Evolutionary conservation across 768 basidiomycete genomes (phyloP), one percentile per base, ranked within the genome.

Genomic region (Naganishia antarctica): DNA sequence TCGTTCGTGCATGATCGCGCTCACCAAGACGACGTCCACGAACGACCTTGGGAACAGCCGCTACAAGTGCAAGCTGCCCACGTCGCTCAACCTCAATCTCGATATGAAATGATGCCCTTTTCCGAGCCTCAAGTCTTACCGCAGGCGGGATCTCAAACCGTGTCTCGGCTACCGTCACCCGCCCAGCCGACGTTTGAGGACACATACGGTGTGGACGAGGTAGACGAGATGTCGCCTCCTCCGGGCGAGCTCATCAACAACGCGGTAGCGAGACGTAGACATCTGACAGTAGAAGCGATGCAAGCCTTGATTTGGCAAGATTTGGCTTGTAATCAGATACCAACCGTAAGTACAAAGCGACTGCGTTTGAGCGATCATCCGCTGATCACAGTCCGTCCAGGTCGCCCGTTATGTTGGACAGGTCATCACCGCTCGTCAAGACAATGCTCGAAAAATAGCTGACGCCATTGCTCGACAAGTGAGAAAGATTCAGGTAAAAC

Each of bases 291-390:
- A 7, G 66, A 67, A n/a, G 44, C 51, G 29, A 62, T 67, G 66
- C 59, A 62, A 25, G 32, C 32, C 29, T 28, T 62, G 13, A 67
- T 67, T 23, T 67, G 66, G 66, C 50, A 67, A 44, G 61, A 67
- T 40, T 49, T 67, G 50, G 60, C 49, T 13, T 63, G 29, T 15
- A 61, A 63, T 25, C 61, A 67, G 51, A 66, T 66, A 15, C 60
- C 60, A 12, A 49, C 47, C 15, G 65, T 66, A 34, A 26, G 65
- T 53, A 0, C 1, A 41, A 16, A 41, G 26, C 32, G n/a, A n/a
- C 15, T 37, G 8, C 32, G 16, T 18, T 6, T 9, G 29, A n/a
- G 28, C 18, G 15, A 2, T 57, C 21, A 7, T 57, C n/a, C 23
- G 9, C 48, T 31, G 16, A 43, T 15, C 5, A 26, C 37, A 5